phyloP scores from a whole-genome alignment of 2,329 filamentous ascomycete species.

The Apiospora pterosperma region DNA sequence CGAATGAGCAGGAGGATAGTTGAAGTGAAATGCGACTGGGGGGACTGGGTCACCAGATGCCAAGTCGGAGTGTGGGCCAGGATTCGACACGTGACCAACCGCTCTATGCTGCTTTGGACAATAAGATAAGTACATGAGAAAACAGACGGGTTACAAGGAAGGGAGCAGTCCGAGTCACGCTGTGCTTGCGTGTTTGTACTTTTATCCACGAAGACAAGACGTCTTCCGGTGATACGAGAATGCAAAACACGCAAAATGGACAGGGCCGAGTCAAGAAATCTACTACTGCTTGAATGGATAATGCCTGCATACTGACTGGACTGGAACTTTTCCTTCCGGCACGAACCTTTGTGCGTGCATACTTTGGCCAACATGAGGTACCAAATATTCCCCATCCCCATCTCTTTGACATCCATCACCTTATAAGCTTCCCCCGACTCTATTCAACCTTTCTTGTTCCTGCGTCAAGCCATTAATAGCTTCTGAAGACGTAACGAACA shows the following conservation, averaged over 20 bases:
- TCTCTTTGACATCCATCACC: background rate
- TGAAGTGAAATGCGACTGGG: background rate
- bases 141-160: too few relatives aligned
- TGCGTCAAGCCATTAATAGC: background rate
- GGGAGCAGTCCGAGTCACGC: background rate
- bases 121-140: too few relatives aligned
- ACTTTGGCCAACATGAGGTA: too few relatives aligned
- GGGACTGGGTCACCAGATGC: background rate
- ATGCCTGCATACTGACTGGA: background rate
- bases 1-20: background rate
- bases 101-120: background rate
- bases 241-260: background rate
- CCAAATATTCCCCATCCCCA: too few relatives aligned
- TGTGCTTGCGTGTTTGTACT: background rate
- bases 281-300: background rate
- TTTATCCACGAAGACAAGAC: too few relatives aligned
- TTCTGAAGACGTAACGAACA: background rate
- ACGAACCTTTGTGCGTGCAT: too few relatives aligned
- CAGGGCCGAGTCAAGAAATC: background rate
- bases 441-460: background rate
- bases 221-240: background rate
- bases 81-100: background rate
- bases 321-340: background rate
- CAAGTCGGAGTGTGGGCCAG: background rate
- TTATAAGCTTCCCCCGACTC: background rate